Evolutionary conservation across 1,139 yeast genomes (phyloP).

Genomic region (Pichia sp.): DNA sequence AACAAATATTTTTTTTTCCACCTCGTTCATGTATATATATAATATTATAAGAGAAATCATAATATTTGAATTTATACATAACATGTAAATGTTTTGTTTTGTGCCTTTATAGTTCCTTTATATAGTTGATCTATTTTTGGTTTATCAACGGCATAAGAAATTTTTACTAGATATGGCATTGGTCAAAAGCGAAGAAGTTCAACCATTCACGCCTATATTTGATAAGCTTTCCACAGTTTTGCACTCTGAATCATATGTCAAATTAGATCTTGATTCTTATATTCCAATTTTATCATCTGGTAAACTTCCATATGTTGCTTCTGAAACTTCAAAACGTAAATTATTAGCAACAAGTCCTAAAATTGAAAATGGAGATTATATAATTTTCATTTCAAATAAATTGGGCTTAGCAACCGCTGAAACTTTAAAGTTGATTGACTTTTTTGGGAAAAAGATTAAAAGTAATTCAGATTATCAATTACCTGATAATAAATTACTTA

Average conservation of each 20-base stretch:
- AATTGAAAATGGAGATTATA: slow-evolving; percentile 1
- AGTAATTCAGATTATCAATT: not conserved
- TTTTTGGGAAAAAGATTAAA: slow-evolving; percentile 3
- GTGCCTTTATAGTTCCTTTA: too few relatives aligned
- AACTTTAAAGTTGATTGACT: slow-evolving; percentile 1
- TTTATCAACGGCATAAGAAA: too few relatives aligned
- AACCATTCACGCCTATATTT: not conserved
- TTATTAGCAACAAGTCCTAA: not conserved
- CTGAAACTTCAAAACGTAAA: not conserved
- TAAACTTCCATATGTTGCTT: slow-evolving; percentile 1
- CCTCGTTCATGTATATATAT: too few relatives aligned
- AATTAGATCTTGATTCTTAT: not conserved
- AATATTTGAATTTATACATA: too few relatives aligned
- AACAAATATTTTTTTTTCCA: not conserved
- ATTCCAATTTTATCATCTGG: not conserved
- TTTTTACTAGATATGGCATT: too few relatives aligned
- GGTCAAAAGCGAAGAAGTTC: too few relatives aligned
- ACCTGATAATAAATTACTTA: not conserved
- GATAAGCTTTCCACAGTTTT: not conserved
- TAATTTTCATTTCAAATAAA: slow-evolving; percentile 5
- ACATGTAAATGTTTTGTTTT: too few relatives aligned
- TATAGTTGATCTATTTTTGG: too few relatives aligned
- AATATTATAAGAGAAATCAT: too few relatives aligned
- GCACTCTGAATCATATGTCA: too few relatives aligned
- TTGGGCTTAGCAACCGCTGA: slow-evolving; percentile 1